Base-by-base conservation (phyloP, 2,329 filamentous ascomycete genomes). In the Venturia nashicola region DNA sequence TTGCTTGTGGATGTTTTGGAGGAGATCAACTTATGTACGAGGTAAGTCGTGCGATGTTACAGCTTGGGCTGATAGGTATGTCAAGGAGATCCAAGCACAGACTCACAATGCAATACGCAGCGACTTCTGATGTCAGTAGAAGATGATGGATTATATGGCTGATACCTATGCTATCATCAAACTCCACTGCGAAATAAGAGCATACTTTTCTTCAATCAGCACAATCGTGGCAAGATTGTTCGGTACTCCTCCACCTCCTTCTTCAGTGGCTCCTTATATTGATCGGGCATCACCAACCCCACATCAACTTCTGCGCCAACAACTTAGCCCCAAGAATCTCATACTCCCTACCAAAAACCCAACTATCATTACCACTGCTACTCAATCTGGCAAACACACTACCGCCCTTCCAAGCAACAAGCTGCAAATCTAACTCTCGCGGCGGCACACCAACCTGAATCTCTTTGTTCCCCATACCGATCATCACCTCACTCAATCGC, bases 371-470 rank as follows among this genome's bases (percentile, higher is more conserved):
- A 18, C 75, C 75, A 66, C 91, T 92, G 57, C 79, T 79, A 66
- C 86, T 84, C 69, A 97, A 78, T 77, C 96, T 91, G 2, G 91
- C 92, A 79, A 97, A 99, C 18, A 99, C 92, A 72, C 91, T 96
- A 0, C 90, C 94, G 4, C 94, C 94, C 81, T 99, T 99, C 94
- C 94, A 99, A 9, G 88, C 87, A 62, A 97, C 89, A n/a, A 97
- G 92, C 76, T 97, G 91, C 66, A 94, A 91, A 76, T 99, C 94
- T 78, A 99, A 88, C 70, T 99, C 94, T 70, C 93, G 82, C 0
- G 94, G 94, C n/a, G 86, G 85, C 23, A 82, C 80, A 1, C 83
- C 84, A 32, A 88, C 84, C 66, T 87, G 78, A 64, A 88, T 84
- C 68, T 86, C 81, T 81, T 94, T 86, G n/a, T 18, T 40, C 6